Evolutionary conservation across 257 asterid species (phyloP).

Genomic region (Petrea volubilis): DNA sequence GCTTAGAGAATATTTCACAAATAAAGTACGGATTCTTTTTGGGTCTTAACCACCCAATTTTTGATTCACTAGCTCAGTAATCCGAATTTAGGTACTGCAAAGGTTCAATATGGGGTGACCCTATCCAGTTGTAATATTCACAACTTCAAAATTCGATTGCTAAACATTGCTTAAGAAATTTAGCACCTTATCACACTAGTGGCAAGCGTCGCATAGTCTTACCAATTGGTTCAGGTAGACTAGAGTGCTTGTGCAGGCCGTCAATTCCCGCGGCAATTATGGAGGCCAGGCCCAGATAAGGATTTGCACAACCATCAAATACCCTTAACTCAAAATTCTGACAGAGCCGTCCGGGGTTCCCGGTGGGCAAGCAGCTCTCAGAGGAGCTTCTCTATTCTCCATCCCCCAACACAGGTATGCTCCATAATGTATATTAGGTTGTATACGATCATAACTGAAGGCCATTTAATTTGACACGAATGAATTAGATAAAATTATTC

Average conservation of each 20-base stretch:
- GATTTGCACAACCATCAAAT: constrained; percentile 93
- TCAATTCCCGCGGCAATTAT: constrained; percentile 79
- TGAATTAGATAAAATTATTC: not conserved
- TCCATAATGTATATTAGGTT: constrained; percentile 94
- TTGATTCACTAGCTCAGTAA: too few species aligned
- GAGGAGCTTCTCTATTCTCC: constrained; percentile 87
- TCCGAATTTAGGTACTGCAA: too few species aligned
- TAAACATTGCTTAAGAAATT: not conserved
- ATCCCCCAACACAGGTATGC: constrained; percentile 94
- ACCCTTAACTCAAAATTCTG: constrained; percentile 87
- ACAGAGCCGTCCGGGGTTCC: constrained; percentile 74
- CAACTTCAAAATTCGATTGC: too few species aligned
- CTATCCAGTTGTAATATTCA: too few species aligned
- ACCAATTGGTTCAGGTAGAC: constrained; percentile 85
- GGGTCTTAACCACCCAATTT: too few species aligned
- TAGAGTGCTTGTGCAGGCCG: constrained; percentile 58
- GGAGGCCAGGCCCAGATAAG: constrained; percentile 82
- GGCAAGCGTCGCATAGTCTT: constrained; percentile 30
- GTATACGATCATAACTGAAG: constrained; percentile 88
- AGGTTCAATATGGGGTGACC: too few species aligned
- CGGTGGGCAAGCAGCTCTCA: constrained; percentile 86
- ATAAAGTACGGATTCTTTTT: too few species aligned
- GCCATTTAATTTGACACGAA: not conserved
- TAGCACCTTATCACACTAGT: not conserved
- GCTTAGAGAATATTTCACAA: too few species aligned